phyloP scores from a whole-genome alignment of 148 eudicot species.

The Vaccinium macrocarpon region DNA sequence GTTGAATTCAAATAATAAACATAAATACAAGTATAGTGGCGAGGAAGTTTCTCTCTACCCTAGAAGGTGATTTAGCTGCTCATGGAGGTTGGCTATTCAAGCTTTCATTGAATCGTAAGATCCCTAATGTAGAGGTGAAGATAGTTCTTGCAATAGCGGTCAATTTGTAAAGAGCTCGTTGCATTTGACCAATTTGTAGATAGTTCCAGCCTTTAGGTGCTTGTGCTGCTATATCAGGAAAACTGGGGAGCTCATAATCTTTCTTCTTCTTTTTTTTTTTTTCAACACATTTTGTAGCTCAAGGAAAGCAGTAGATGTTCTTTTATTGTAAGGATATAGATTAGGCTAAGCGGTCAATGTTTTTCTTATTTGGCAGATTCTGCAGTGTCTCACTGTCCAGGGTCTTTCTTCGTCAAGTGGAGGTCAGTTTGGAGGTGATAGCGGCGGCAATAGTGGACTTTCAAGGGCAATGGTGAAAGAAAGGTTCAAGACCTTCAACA shows the following conservation, averaged over 20 bases:
- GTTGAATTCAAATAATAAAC: neutral
- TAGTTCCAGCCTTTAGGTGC: neutral
- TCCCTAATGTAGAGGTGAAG: neutral
- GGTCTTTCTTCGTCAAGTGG: slow-evolving; percentile 37
- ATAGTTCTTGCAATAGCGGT: neutral
- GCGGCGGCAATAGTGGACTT: slow-evolving; percentile 33
- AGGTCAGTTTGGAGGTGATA: slow-evolving; percentile 27
- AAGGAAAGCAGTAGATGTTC: neutral
- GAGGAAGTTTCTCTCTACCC: neutral
- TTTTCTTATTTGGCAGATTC: slow-evolving; percentile 47
- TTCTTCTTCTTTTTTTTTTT: neutral
- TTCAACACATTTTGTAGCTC: neutral
- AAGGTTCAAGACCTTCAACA: slow-evolving; percentile 79
- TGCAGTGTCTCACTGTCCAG: slow-evolving; percentile 66
- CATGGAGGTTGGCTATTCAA: neutral
- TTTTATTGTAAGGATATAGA: neutral
- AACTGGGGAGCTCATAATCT: neutral
- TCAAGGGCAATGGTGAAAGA: slow-evolving; percentile 83
- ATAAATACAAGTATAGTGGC: neutral
- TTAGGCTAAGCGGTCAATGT: neutral
- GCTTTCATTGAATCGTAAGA: neutral
- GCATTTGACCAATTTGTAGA: neutral
- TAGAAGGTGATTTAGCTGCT: neutral
- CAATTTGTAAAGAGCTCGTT: neutral
- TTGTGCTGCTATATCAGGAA: neutral